Percentiles rank a stretch among this genome's conserved stretches.
Evolutionary conservation across 441 rosid genomes (phyloP).

Genomic region (Breynia disticha): DNA sequence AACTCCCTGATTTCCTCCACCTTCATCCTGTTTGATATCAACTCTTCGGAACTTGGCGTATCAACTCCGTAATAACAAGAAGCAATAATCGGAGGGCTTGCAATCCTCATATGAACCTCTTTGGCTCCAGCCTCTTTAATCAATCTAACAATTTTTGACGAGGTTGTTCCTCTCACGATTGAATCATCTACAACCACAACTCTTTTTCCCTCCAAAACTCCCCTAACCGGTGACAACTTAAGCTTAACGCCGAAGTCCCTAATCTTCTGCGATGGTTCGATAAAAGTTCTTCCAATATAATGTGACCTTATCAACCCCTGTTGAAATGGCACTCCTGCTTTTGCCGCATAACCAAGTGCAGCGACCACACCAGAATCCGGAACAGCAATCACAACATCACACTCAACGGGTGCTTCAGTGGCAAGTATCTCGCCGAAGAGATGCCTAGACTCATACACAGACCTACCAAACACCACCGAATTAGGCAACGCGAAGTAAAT

Average conservation of each 20-base stretch:
- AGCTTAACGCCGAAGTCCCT: slow-evolving; percentile 94
- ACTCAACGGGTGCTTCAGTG: slow-evolving; percentile 54
- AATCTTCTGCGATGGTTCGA: slow-evolving; percentile 86
- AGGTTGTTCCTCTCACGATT: slow-evolving; percentile 84
- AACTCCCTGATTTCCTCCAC: slow-evolving; percentile 59
- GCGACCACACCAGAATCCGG: slow-evolving; percentile 96
- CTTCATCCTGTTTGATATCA: slow-evolving; percentile 79
- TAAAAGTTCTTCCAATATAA: slow-evolving; percentile 88
- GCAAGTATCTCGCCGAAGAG: slow-evolving; percentile 69
- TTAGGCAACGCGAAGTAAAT: slow-evolving; percentile 74
- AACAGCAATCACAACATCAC: slow-evolving; percentile 90
- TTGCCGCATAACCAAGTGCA: slow-evolving; percentile 79
- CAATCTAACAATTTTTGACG: slow-evolving; percentile 76
- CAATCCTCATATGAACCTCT: slow-evolving; percentile 95
- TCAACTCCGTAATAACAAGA: slow-evolving; percentile 95
- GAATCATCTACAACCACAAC: slow-evolving; percentile 96
- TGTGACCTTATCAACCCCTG: slow-evolving; percentile 92
- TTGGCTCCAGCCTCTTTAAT: slow-evolving; percentile 79
- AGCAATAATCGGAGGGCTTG: slow-evolving; percentile 76
- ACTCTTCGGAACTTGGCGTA: slow-evolving; percentile 78
- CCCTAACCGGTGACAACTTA: slow-evolving; percentile 77
- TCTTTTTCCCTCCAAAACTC: slow-evolving; percentile 71
- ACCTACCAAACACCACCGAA: slow-evolving; percentile 63
- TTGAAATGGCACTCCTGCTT: slow-evolving; percentile 76
- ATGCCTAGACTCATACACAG: slow-evolving; percentile 63